Evolutionary conservation across 768 basidiomycete genomes (phyloP), one percentile per base, ranked within the genome.

Genomic region (Agrocybe praecox): DNA sequence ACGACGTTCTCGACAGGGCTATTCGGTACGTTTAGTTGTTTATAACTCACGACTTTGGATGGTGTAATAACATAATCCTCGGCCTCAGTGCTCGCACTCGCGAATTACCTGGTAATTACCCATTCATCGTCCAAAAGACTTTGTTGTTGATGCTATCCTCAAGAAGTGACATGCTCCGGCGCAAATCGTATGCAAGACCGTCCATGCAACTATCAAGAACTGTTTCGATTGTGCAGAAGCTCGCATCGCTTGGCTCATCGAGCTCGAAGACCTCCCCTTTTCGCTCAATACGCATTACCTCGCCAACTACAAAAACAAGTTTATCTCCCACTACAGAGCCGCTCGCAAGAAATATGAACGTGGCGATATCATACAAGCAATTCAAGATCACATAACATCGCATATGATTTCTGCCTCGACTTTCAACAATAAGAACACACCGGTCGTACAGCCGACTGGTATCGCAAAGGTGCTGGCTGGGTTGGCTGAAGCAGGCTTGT

Each of bases 71-170:
- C 32, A 4, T n/a, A n/a, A n/a, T n/a, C n/a, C n/a, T n/a, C 8
- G 9, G 53, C n/a, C n/a, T n/a, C n/a, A 92, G 90, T 36, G 83
- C 89, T 1, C 79, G 84, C 6, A 86, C 89, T 0, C 82, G 90
- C 1, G 89, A 91, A 63, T 76, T 92, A 0, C 88, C 89, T 0
- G 85, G 82, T 6, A 79, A 80, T 57, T 87, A 84, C 57, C 89
- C 89, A 0, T 90, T 86, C 58, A 71, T 83, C 0, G 85, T 90
- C 0, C 81, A 85, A 46, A 69, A 76, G 8, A 63, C 67, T 0
- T 86, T 81, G n/a, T n/a, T 54, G 86, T 91, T 52, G 55, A 63
- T 2, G 57, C 67, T 0, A 67, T 85, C 42, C 76, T 80, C 6
- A 40, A 61, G 14, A 63, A 80, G 50, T 90, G 89, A 89, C 55